Percentiles rank a stretch among this genome's conserved stretches.
Conservation (phyloP, 2,329 filamentous ascomycete genomes). For the Hypoxylon rubiginosum region DNA sequence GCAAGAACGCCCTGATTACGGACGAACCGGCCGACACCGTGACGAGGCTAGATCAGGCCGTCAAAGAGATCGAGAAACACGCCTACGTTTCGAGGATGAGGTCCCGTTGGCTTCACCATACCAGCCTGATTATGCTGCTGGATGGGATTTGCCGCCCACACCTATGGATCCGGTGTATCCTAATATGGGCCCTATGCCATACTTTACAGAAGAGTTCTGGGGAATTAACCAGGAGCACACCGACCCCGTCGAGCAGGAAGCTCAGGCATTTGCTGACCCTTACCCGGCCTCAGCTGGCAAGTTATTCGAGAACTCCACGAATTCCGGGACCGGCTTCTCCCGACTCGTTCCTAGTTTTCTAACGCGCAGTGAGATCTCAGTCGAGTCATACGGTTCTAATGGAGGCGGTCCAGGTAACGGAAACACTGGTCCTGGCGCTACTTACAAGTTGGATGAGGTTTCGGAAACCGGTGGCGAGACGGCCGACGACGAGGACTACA, state of each 20-base stretch:
- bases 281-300: conserved; percentile 49
- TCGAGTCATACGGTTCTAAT: conserved; percentile 47
- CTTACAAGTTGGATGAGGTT: conserved; percentile 34
- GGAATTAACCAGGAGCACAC: conserved; percentile 26
- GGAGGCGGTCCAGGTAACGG: conserved; percentile 14
- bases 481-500: conserved; percentile 5
- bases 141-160: conserved; percentile 37
- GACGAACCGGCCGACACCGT: conserved; percentile 84
- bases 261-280: conserved; percentile 44
- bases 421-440: conserved; percentile 30
- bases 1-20: conserved; percentile 81
- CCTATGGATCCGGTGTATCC: conserved; percentile 27
- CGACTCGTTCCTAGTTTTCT: conserved; percentile 38
- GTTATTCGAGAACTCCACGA: conserved; percentile 43
- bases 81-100: not conserved
- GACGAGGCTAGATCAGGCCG: conserved; percentile 81
- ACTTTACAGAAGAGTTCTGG: conserved; percentile 38
- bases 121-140: conserved; percentile 9
- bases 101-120: conserved; percentile 52
- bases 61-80: conserved; percentile 71
- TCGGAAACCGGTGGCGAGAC: conserved; percentile 30
- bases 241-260: conserved; percentile 41
- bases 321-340: conserved; percentile 34
- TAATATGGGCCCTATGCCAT: conserved; percentile 7
- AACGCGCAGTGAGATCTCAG: conserved; percentile 48